A percentile compares a stretch with the other conserved stretches of the same genome.
These are phyloP conservation scores for Achaetomiella virescens DNA, from an alignment of 495 filamentous ascomycete species.

Conservation along the genomic window DNA sequence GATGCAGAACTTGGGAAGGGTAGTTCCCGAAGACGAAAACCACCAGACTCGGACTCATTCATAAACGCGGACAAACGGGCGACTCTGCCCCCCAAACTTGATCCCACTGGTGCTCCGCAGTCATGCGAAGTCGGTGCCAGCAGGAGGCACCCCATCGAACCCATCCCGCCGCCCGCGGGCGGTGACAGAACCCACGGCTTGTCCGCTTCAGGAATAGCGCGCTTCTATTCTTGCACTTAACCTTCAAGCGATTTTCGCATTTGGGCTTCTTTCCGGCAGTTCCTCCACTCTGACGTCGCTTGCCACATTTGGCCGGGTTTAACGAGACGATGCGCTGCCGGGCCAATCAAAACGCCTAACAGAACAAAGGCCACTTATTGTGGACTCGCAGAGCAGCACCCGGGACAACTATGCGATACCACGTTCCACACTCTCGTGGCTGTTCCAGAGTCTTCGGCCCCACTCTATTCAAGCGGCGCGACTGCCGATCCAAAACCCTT, in stretches of 20 bases:
- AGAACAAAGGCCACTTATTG: not conserved
- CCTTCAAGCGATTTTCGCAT: conserved; percentile 11
- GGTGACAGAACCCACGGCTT: not conserved
- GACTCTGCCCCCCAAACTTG: no score
- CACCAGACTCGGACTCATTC: no score
- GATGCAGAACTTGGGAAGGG: not conserved
- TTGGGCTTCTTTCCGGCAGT: not conserved
- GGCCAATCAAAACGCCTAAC: conserved; percentile 3
- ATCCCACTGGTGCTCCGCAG: no score
- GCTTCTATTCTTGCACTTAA: conserved; percentile 33
- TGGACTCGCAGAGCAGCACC: not conserved
- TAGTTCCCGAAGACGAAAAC: no score
- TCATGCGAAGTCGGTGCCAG: not conserved
- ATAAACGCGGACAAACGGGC: no score
- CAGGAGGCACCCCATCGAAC: not conserved
- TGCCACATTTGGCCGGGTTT: conserved; percentile 14
- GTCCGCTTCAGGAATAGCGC: conserved; percentile 13
- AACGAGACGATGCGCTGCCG: not conserved
- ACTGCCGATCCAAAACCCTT: not conserved
- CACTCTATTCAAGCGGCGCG: not conserved
- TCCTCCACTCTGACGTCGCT: conserved; percentile 17
- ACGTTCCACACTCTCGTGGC: conserved; percentile 3
- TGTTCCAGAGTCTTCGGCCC: not conserved
- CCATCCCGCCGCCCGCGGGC: not conserved
- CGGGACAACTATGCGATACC: not conserved